phyloP scores from a whole-genome alignment of 169 alveolate species.

The Cystoisospora suis region DNA sequence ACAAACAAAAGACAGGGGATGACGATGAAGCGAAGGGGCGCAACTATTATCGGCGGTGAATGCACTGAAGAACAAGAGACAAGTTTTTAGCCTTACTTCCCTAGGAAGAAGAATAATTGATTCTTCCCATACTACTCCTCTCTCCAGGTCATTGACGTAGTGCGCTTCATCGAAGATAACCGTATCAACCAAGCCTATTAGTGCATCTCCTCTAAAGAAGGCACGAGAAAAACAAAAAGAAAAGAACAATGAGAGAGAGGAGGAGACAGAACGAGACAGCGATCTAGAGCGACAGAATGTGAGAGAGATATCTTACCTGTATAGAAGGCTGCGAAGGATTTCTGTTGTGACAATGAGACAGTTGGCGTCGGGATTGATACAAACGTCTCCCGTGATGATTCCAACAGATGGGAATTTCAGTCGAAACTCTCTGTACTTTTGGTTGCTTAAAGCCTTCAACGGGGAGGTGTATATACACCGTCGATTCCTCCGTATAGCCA shows the following conservation, averaged over 20 bases:
- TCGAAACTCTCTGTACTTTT: conserved; percentile 94
- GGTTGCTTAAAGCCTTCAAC: conserved; percentile 97
- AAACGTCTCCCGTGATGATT: conserved; percentile 98
- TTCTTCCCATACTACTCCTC: conserved; percentile 99
- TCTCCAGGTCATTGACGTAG: conserved; percentile 94
- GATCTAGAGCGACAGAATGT: not conserved
- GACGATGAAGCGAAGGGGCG: not conserved
- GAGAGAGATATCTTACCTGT: not conserved
- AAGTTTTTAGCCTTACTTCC: conserved; percentile 27
- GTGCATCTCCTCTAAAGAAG: conserved; percentile 18
- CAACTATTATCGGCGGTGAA: too few relatives aligned
- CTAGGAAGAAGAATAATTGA: conserved; percentile 92
- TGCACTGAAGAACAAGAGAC: too few relatives aligned
- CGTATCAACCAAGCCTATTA: conserved; percentile 80
- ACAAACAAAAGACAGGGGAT: not conserved
- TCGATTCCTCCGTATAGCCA: conserved; percentile 88
- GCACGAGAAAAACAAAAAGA: not conserved
- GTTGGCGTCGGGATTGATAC: conserved; percentile 92
- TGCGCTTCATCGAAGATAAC: conserved; percentile 99
- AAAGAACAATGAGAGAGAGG: not conserved
- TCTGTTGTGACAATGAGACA: conserved; percentile 99
- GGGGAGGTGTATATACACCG: conserved; percentile 98
- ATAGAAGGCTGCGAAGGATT: conserved; percentile 77
- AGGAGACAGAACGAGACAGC: not conserved
- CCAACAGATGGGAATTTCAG: conserved; percentile 91